Evolutionary conservation across 1,284 basidiomycete genomes (phyloP).

Genomic region (Papiliotrema flavescens): DNA sequence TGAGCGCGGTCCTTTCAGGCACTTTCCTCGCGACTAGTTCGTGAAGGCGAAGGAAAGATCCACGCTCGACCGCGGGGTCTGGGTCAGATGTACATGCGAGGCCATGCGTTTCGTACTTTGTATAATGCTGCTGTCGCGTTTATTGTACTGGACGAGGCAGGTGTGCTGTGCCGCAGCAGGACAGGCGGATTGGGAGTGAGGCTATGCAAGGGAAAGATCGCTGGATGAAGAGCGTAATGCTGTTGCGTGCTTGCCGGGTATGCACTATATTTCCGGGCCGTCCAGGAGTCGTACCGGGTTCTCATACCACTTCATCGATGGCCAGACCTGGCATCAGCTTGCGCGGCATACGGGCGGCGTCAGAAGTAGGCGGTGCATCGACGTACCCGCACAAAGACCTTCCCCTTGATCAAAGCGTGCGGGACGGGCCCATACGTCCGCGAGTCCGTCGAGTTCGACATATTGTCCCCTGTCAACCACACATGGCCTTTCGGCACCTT

Average conservation of each 20-base stretch:
- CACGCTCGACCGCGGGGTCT: too few species aligned
- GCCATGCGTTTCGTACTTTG: too few species aligned
- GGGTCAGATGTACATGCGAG: too few species aligned
- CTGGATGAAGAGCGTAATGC: not conserved
- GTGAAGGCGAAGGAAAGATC: too few species aligned
- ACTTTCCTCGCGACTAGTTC: too few species aligned
- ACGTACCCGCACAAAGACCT: conserved; percentile 69
- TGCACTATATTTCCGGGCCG: not conserved
- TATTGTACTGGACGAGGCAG: not conserved
- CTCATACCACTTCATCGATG: not conserved
- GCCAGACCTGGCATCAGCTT: not conserved
- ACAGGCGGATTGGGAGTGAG: not conserved
- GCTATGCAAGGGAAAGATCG: not conserved
- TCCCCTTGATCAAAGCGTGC: conserved; percentile 72
- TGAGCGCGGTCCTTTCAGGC: too few species aligned
- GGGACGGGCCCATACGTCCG: conserved; percentile 88
- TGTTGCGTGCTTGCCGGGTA: not conserved
- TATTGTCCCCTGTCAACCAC: conserved; percentile 93
- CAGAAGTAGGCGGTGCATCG: not conserved
- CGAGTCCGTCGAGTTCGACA: conserved; percentile 78
- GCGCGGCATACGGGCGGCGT: not conserved
- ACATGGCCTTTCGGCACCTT: conserved; percentile 75
- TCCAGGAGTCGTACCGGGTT: not conserved
- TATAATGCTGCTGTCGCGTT: not conserved
- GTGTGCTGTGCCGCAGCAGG: not conserved